These are phyloP conservation scores for Madurella mycetomatis DNA, from an alignment of 2,329 filamentous ascomycete species.

Conservation along the genomic window DNA sequence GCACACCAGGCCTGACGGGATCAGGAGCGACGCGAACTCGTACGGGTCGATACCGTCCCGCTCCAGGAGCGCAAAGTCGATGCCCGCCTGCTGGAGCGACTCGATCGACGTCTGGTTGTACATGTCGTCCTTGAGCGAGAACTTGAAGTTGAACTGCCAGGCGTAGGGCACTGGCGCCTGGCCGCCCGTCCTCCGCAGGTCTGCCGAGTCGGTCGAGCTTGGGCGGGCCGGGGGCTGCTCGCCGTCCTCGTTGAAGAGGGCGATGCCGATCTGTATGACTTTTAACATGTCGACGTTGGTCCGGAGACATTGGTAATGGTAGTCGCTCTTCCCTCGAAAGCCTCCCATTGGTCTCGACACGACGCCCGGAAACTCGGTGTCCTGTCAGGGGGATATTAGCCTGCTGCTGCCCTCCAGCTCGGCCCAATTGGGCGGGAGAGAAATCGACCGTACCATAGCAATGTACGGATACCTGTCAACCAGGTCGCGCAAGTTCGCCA, in stretches of 20 bases:
- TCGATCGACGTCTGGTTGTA: slow-evolving; percentile 94
- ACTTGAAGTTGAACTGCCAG: slow-evolving; percentile 99
- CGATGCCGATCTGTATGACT: slow-evolving; percentile 94
- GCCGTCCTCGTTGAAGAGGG: slow-evolving; percentile 85
- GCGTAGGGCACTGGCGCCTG: slow-evolving; percentile 69
- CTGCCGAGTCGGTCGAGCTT: slow-evolving; percentile 40
- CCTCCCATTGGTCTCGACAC: slow-evolving; percentile 92
- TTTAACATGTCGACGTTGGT: slow-evolving; percentile 97
- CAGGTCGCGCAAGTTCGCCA: slow-evolving; percentile 75
- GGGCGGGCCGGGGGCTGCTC: slow-evolving; percentile 74
- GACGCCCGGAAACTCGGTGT: slow-evolving; percentile 97
- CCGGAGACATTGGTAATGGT: slow-evolving; percentile 96
- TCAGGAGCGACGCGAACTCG: slow-evolving; percentile 83
- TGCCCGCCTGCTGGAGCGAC: slow-evolving; percentile 84
- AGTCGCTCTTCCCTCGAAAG: slow-evolving; percentile 92
- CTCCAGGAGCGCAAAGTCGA: slow-evolving; percentile 80
- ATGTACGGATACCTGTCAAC: slow-evolving; percentile 93
- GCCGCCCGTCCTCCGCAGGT: slow-evolving; percentile 38
- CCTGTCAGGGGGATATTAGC: slow-evolving; percentile 48
- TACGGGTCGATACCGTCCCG: slow-evolving; percentile 86
- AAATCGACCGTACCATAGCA: slow-evolving; percentile 73
- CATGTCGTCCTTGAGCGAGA: slow-evolving; percentile 93
- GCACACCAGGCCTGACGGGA: slow-evolving; percentile 86
- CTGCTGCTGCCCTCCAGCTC: neutral
- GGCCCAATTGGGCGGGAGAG: neutral